phyloP scores from a whole-genome alignment of 2,329 filamentous ascomycete species.

The Pseudogymnoascus sp. region DNA sequence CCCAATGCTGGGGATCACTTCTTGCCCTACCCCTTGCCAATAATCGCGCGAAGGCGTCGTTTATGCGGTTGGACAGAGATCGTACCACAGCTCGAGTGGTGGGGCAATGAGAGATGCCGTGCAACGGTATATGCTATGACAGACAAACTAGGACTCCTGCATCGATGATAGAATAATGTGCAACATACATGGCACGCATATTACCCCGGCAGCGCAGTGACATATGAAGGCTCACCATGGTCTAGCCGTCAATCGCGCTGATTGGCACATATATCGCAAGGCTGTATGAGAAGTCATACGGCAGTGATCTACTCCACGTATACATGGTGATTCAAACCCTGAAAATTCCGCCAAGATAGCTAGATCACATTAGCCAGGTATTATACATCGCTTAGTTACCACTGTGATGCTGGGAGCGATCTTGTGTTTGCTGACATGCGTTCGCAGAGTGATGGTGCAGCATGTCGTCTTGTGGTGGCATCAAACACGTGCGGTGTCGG shows the following conservation, averaged over 20 bases:
- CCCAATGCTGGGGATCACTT: background rate
- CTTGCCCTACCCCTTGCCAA: slow-evolving; percentile 2
- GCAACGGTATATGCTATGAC: background rate
- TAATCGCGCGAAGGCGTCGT: background rate
- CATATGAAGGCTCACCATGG: background rate
- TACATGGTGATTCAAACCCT: background rate
- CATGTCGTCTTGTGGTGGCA: background rate
- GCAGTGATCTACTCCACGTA: background rate
- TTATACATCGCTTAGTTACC: background rate
- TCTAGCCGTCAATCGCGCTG: background rate
- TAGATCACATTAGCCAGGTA: background rate
- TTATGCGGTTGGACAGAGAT: background rate
- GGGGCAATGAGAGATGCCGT: background rate
- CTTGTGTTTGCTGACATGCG: background rate
- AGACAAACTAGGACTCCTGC: background rate
- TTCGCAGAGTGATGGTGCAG: background rate
- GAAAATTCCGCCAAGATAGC: background rate
- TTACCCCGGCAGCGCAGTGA: background rate
- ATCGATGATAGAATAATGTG: background rate
- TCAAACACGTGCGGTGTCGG: slow-evolving; percentile 3
- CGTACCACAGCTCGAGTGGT: background rate
- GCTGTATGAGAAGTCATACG: background rate
- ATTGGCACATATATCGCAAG: background rate
- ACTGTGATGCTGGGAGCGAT: background rate
- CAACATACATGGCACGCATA: background rate